Conservation (phyloP, 2,329 filamentous ascomycete genomes). For the Stenocarpella maydis region DNA sequence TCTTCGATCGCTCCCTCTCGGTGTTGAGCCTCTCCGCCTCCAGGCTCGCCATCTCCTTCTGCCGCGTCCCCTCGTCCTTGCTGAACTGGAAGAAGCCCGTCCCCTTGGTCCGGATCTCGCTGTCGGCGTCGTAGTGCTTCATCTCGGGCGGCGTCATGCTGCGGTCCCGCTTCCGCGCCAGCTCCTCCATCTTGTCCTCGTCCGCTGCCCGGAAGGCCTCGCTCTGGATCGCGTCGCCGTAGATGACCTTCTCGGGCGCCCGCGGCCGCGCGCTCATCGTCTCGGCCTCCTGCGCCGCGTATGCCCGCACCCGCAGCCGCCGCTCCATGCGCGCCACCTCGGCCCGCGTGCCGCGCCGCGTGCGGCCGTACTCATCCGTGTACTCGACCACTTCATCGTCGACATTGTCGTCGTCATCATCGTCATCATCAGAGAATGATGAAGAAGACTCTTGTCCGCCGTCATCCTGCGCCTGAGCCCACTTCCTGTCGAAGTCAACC, state of each 20-base stretch:
- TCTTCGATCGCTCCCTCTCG: conserved; percentile 65
- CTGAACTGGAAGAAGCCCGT: conserved; percentile 93
- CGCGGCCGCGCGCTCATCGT: conserved; percentile 72
- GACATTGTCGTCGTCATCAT: conserved; percentile 63
- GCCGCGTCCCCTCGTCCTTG: conserved; percentile 71
- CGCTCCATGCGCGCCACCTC: conserved; percentile 72
- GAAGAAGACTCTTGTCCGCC: conserved; percentile 44
- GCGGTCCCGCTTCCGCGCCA: conserved; percentile 81
- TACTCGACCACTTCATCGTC: conserved; percentile 80
- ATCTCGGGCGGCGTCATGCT: conserved; percentile 81
- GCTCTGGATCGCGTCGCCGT: conserved; percentile 84
- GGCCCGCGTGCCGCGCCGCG: conserved; percentile 74
- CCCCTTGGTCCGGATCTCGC: conserved; percentile 86
- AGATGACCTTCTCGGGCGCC: conserved; percentile 77
- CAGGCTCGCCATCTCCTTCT: conserved; percentile 78
- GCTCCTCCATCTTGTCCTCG: conserved; percentile 75
- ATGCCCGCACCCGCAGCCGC: conserved; percentile 58
- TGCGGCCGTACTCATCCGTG: conserved; percentile 91
- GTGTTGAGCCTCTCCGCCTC: conserved; percentile 73
- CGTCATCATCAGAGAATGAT: conserved; percentile 40
- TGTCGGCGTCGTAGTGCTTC: conserved; percentile 84
- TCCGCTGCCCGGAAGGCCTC: conserved; percentile 83
- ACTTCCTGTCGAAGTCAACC: conserved; percentile 96
- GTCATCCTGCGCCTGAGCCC: conserved; percentile 74
- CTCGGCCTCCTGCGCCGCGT: conserved; percentile 69